phyloP scores from a whole-genome alignment of 1,284 basidiomycete species.

The Sporisorium graminicola region DNA sequence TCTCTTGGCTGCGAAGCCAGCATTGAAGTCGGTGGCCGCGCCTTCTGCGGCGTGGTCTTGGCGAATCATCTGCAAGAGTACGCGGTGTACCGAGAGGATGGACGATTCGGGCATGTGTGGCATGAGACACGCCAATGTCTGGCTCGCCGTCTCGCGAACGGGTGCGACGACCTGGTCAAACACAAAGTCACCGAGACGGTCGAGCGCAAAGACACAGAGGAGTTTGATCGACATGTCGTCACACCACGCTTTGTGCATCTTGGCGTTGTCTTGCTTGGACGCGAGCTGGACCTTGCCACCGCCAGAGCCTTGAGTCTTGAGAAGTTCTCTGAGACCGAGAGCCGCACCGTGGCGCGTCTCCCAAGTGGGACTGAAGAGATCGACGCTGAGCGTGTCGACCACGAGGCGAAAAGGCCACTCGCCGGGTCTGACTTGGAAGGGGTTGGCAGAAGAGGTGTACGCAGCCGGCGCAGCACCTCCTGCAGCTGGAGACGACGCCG shows the following conservation, averaged over 20 bases:
- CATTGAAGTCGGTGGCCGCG: conserved; percentile 17
- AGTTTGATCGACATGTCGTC: conserved; percentile 88
- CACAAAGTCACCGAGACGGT: conserved; percentile 97
- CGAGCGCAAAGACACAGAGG: conserved; percentile 90
- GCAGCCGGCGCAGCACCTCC: conserved; percentile 32
- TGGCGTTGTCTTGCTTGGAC: conserved; percentile 38
- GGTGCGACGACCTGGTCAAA: conserved; percentile 97
- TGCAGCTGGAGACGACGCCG: conserved; percentile 31
- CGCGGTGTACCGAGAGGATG: conserved; percentile 82
- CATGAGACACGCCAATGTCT: conserved; percentile 90
- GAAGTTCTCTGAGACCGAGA: conserved; percentile 87
- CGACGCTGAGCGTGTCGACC: conserved; percentile 83
- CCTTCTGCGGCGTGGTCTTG: conserved; percentile 76
- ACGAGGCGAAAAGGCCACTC: conserved; percentile 91
- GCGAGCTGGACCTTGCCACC: conserved; percentile 76
- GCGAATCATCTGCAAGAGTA: conserved; percentile 91
- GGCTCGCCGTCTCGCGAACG: conserved; percentile 94
- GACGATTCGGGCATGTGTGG: conserved; percentile 83
- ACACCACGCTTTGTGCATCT: conserved; percentile 83
- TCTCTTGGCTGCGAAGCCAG: conserved; percentile 70
- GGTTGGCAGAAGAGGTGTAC: conserved; percentile 45
- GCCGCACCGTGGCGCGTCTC: conserved; percentile 94
- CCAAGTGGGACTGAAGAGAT: conserved; percentile 87
- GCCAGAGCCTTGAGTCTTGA: conserved; percentile 85
- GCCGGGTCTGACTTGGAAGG: conserved; percentile 73